phyloP scores from a whole-genome alignment of 148 eudicot genomes.

The Suaeda aralocaspica region DNA sequence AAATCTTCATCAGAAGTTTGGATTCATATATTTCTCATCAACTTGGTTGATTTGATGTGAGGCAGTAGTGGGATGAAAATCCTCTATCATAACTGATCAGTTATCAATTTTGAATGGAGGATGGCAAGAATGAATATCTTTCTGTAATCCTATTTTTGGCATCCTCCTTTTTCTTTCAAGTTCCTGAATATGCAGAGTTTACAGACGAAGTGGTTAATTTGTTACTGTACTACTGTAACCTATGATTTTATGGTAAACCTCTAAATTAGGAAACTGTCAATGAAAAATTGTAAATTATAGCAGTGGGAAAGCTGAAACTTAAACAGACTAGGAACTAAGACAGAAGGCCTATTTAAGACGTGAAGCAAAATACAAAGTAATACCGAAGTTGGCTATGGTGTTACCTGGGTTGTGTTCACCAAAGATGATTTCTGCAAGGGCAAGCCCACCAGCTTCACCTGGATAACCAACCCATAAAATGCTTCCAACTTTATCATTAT shows the following conservation, averaged over 20 bases:
- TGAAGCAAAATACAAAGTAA: not conserved
- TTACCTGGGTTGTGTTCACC: constrained; percentile 62
- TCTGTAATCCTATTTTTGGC: no score
- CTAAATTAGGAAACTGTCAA: no score
- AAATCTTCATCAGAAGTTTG: not conserved
- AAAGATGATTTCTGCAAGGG: constrained; percentile 49
- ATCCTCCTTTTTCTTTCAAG: no score
- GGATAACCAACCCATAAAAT: constrained; percentile 72
- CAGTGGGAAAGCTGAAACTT: not conserved
- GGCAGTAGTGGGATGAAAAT: no score
- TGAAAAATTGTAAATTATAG: not conserved
- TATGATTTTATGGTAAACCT: no score
- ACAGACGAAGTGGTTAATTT: no score
- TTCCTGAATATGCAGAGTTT: no score
- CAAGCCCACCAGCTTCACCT: constrained; percentile 59
- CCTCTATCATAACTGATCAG: no score
- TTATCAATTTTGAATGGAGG: no score
- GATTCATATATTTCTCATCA: not conserved
- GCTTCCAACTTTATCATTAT: constrained; percentile 42
- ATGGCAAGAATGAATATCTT: no score
- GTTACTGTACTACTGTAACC: no score
- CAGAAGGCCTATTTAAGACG: not conserved
- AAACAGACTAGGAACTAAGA: not conserved
- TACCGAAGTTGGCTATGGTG: not conserved
- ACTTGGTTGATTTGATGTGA: not conserved